Base-by-base conservation (phyloP, 441 rosid species). In the Francoa sonchifolia region DNA sequence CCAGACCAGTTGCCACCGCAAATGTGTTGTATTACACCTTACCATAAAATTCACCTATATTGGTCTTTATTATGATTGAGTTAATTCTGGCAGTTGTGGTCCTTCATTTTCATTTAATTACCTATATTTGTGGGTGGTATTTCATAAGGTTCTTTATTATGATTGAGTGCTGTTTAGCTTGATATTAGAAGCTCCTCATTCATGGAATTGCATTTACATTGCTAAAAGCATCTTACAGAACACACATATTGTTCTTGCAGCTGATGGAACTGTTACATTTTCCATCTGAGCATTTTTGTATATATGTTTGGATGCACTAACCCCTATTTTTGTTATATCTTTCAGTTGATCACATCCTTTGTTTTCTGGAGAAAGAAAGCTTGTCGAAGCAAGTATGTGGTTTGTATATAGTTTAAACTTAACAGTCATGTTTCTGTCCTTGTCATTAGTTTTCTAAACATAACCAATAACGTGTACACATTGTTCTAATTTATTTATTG, bases 341-440 rank as follows among this genome's bases (percentile, higher is more conserved):
- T 68, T 52, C 90, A 90, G 99, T 80, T 93, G 95, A 54, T 76
- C 10, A 47, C 50, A 32, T 78, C 83, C 57, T 53, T 77, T 25
- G 62, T 82, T 52, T 71, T 68, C 54, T 82, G 99, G 99, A 78
- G 85, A 62, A 71, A 57, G 63, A 80, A 59, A 57, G 82, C 94
- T 65, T 74, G 51, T 29, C 77, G 65, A 60, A 82, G 73, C 95
- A 82, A 71, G 99, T 90, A 72, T 80, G 96, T 61, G 15, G 36
- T 34, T 52, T 33, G 6, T 11, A n/a, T 18, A 3, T 36, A 36
- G 38, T 41, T 42, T 19, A 17, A 13, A 9, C 14, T 16, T 13
- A 11, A 6, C 8, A 17, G 22, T 5, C 6, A 13, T 41, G 19
- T 19, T 23, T 14, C 26, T 13, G 7, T 27, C 6, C 15, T 10